These are phyloP conservation scores for Nannochloris sp. DNA, from an alignment of 139 green algal species.

Conservation along the genomic window DNA sequence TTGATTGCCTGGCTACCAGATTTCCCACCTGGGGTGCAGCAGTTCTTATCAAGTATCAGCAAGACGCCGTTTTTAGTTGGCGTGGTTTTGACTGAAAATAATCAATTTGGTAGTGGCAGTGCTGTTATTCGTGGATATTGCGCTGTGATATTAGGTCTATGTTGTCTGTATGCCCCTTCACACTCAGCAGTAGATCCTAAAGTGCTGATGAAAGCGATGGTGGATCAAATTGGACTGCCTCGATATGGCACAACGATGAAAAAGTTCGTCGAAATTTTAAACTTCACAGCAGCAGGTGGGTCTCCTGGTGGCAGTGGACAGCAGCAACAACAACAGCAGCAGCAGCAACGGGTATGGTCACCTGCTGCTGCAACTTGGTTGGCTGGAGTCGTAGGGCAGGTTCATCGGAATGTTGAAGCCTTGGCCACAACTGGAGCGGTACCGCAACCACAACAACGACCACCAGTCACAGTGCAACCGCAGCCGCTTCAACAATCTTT, in stretches of 20 bases:
- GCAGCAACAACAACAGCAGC: not conserved
- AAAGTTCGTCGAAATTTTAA: not conserved
- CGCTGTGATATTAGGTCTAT: conserved; percentile 57
- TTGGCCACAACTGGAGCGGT: not conserved
- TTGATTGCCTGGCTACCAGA: conserved; percentile 46
- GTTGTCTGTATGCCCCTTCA: conserved; percentile 40
- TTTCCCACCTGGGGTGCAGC: conserved; percentile 37
- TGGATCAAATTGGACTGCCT: conserved; percentile 5
- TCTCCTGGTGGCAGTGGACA: too few species aligned
- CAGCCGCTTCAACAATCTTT: too few species aligned
- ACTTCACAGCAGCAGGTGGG: too few species aligned
- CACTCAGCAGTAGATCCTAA: not conserved
- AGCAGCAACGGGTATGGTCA: too few species aligned
- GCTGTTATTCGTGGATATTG: conserved; percentile 29
- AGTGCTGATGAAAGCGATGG: conserved; percentile 6
- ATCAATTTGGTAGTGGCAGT: not conserved
- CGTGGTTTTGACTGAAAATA: not conserved
- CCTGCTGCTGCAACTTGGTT: not conserved
- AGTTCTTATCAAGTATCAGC: conserved; percentile 26
- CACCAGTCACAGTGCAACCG: too few species aligned
- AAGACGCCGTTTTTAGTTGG: conserved; percentile 13
- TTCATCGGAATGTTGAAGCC: not conserved
- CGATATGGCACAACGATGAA: not conserved
- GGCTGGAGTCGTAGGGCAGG: not conserved
- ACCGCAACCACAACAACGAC: too few species aligned